Evolutionary conservation across 108 stramenopile genomes (phyloP), one percentile per base, ranked within the genome.

Genomic region (Discostella pseudostelligera): DNA sequence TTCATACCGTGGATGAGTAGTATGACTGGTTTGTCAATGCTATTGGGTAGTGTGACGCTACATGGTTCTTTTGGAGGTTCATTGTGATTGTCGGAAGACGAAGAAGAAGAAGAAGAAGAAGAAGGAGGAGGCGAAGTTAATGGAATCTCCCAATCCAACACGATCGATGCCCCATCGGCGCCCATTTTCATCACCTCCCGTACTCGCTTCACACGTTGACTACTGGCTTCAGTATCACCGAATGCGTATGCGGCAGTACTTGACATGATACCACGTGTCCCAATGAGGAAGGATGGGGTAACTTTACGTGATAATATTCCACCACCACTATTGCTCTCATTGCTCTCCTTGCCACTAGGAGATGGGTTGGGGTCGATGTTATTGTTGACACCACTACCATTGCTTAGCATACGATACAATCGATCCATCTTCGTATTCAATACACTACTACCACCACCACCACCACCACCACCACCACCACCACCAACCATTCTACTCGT

Each of bases 1-100:
- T 94, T 94, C 68, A 94, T 87, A 8, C 93, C 93, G 55, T 90
- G 89, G 14, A 89, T 44, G 32, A 92, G 76, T 20, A 94, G 72
- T 8, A 93, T 74, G 53, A 93, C 72, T 3, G 89, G 87, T 54
- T 80, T 71, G 44, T 62, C 62, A 29, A 87, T 86, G 29, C 37
- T 39, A 28, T 70, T 70, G 10, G 82, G 74, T 19, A 20, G 56
- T 1, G 55, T 46, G 25, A 56, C 29, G 56, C 55, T 53, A 55
- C 76, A 76, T 19, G 79, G 61, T 11, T 65, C 39, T 39, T 66
- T 67, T 10, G 49, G 39, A 22, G 59, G 16, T 8, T 56, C 51
- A 24, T 45, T 62, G 48, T 37, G 4, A 10, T 39, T 12, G 11
- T 66, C 17, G 42, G 12, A n/a, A 12, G 26, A 29, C 43, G 21